These are phyloP conservation scores for Cystoderma amianthinum DNA, from an alignment of 768 basidiomycete genomes.

Conservation along the genomic window DNA sequence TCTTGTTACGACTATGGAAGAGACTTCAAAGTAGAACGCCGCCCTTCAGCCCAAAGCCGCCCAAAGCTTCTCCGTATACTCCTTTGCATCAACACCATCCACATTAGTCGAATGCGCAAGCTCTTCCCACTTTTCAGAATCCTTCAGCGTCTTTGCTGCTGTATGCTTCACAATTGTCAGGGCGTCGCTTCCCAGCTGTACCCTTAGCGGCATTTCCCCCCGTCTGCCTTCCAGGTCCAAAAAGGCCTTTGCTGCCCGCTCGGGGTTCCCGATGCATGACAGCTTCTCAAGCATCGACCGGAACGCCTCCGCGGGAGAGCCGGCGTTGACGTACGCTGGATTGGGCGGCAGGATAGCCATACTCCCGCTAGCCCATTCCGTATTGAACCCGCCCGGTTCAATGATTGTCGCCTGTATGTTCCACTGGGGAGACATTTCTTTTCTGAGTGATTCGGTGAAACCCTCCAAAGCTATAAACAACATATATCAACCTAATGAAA, in stretches of 20 bases:
- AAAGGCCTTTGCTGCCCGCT: conserved; percentile 12
- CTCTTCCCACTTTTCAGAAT: conserved; percentile 30
- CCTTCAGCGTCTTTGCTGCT: conserved; percentile 26
- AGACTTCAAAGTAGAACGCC: too few species aligned
- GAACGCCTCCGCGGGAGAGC: conserved; percentile 5
- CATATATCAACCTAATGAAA: too few species aligned
- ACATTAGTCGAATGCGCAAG: conserved; percentile 12
- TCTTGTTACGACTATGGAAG: too few species aligned
- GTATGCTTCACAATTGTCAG: conserved; percentile 7
- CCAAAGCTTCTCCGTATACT: neutral
- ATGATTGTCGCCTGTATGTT: conserved; percentile 23
- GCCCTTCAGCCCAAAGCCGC: too few species aligned
- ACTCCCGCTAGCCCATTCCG: conserved; percentile 10
- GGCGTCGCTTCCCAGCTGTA: conserved; percentile 15
- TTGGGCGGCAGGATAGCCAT: conserved; percentile 11
- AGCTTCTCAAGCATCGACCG: neutral
- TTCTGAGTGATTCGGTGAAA: too few species aligned
- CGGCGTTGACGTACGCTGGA: conserved; percentile 14
- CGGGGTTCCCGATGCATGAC: conserved; percentile 7
- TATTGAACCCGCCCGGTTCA: conserved; percentile 16
- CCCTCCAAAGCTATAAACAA: too few species aligned
- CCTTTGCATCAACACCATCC: neutral
- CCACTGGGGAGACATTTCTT: conserved; percentile 31
- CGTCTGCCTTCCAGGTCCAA: conserved; percentile 7
- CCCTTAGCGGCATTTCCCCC: conserved; percentile 15